phyloP scores from a whole-genome alignment of 148 eudicot species.

The Heliamphora exappendiculata region DNA sequence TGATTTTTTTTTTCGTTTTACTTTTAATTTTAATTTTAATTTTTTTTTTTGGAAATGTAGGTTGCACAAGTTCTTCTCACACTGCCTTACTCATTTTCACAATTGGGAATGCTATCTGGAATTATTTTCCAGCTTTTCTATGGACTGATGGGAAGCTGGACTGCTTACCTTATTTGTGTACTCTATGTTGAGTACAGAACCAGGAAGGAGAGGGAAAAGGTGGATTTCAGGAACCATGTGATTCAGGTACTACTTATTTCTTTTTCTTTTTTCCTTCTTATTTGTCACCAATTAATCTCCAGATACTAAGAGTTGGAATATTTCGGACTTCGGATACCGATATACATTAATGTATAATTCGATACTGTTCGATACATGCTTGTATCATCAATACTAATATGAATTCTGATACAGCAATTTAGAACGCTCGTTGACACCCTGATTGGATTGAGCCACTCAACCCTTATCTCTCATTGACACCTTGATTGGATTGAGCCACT shows the following conservation, averaged over 20 bases:
- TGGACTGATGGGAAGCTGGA: constrained; percentile 70
- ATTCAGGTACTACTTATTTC: constrained; percentile 42
- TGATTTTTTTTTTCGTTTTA: neutral
- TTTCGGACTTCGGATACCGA: no score
- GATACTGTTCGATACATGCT: no score
- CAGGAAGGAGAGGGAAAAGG: constrained; percentile 60
- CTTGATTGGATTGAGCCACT: no score
- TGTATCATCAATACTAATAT: no score
- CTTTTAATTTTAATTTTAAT: neutral
- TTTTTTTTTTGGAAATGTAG: constrained; percentile 19
- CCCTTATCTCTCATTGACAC: no score
- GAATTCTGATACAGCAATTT: no score
- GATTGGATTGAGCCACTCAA: no score
- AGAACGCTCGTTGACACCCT: no score
- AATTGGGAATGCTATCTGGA: constrained; percentile 60
- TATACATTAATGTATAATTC: no score
- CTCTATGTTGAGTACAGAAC: constrained; percentile 76
- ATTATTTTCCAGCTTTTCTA: constrained; percentile 56
- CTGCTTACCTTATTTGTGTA: constrained; percentile 60
- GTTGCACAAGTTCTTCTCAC: constrained; percentile 55
- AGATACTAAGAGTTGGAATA: no score
- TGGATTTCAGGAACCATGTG: constrained; percentile 70
- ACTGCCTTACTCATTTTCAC: constrained; percentile 59
- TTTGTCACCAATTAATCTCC: neutral
- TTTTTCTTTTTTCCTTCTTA: no score